phyloP scores from a whole-genome alignment of 2,329 filamentous ascomycete species.

The Trichoderma pleuroti region DNA sequence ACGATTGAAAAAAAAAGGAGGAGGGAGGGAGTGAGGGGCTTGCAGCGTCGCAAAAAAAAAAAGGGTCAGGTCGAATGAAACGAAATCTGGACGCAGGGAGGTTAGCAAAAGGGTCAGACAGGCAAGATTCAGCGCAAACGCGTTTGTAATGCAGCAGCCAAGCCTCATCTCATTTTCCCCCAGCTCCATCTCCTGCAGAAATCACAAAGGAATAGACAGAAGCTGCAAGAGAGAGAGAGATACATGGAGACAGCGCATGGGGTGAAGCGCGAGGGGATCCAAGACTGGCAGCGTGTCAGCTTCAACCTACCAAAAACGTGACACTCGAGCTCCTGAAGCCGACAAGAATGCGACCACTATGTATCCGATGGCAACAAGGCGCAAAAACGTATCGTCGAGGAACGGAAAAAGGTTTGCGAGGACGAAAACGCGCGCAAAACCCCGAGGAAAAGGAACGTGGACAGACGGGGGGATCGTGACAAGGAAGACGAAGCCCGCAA shows the following conservation, averaged over 20 bases:
- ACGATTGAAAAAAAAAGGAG: background rate
- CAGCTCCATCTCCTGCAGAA: background rate
- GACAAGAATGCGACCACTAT: background rate
- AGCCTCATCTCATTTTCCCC: background rate
- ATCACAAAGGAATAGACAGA: background rate
- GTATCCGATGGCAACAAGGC: background rate
- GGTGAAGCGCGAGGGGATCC: background rate
- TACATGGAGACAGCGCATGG: background rate
- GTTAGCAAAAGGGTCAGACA: background rate
- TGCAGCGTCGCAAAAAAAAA: background rate
- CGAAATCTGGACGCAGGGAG: slow-evolving; percentile 3
- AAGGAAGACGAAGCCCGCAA: background rate
- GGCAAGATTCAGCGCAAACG: background rate
- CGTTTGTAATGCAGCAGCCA: background rate
- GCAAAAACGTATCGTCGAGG: background rate
- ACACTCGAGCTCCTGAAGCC: background rate
- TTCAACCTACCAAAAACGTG: background rate
- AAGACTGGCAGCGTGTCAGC: background rate
- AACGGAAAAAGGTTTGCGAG: background rate
- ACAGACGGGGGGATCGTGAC: background rate
- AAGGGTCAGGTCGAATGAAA: background rate
- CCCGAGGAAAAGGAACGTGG: background rate
- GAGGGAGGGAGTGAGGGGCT: background rate
- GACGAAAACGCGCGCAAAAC: background rate
- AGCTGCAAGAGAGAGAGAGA: background rate